A percentile compares a stretch with the other conserved stretches of the same genome.
Conservation (phyloP, 2,329 filamentous ascomycete genomes). For the Colletotrichum sp. region DNA sequence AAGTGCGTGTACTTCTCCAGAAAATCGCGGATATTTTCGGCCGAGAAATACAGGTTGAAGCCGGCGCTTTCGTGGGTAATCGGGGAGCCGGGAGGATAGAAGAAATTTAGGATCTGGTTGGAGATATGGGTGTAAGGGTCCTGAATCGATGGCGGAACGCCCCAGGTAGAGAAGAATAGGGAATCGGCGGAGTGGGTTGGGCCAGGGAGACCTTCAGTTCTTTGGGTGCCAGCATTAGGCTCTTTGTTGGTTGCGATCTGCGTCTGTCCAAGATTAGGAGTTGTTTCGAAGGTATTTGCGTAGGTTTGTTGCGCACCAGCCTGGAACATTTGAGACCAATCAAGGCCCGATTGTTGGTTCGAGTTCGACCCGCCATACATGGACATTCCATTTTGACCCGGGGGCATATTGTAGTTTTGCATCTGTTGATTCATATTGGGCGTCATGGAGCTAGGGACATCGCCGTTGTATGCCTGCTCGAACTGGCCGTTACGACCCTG, state of each 20-base stretch:
- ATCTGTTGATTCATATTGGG: slow-evolving; percentile 67
- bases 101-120: slow-evolving; percentile 61
- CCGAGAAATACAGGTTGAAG: slow-evolving; percentile 67
- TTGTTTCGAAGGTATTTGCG: slow-evolving; percentile 62
- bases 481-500: slow-evolving; percentile 46
- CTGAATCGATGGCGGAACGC: slow-evolving; percentile 49
- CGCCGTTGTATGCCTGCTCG: slow-evolving; percentile 62
- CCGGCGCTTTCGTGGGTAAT: slow-evolving; percentile 59
- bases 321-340: slow-evolving; percentile 83
- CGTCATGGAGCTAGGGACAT: slow-evolving; percentile 66
- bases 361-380: slow-evolving; percentile 66
- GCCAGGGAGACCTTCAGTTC: slow-evolving; percentile 49
- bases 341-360: slow-evolving; percentile 68
- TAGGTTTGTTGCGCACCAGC: slow-evolving; percentile 71
- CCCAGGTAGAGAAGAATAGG: slow-evolving; percentile 56
- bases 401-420: slow-evolving; percentile 68
- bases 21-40: slow-evolving; percentile 73
- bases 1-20: slow-evolving; percentile 75
- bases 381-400: slow-evolving; percentile 67
- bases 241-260: slow-evolving; percentile 74
- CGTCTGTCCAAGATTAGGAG: slow-evolving; percentile 71
- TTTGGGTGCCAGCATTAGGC: slow-evolving; percentile 60
- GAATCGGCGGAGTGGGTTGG: slow-evolving; percentile 41
- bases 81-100: slow-evolving; percentile 60
- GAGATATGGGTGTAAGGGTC: slow-evolving; percentile 60